Base-by-base conservation (phyloP, 176 grass and related monocot genomes). In the Oropetium thomaeum region DNA sequence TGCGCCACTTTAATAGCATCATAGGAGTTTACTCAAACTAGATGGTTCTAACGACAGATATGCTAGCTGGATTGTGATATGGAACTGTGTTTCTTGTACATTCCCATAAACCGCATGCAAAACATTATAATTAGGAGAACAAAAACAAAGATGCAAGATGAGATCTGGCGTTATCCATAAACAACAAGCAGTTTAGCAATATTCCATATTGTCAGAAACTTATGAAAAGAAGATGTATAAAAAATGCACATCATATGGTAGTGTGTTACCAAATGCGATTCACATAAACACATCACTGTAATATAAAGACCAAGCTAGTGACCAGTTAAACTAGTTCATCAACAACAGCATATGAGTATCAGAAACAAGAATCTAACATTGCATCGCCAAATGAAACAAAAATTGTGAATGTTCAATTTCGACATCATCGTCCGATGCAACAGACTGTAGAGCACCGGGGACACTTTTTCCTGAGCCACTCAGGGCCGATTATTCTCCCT, bases 401-500 rank as follows among this genome's bases (percentile, higher is more conserved):
- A 44, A 78, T 61, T 53, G 73, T 78, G 7, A 82, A 67, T 51
- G 39, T 72, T 78, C 17, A 48, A 73, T 82, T 78, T 72, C 42
- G 47, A 53, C 68, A 87, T 44, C 42, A 74, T 67, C 22, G 7
- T 42, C 60, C 2, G 19, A 49, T 10, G 12, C 15, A 0, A 30
- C 40, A 66, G 15, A 78, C 1, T 8, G 27, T 1, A 4, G 68
- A 79, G 68, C 7, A 73, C 39, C 79, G 78, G 67, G 49, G 25
- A 78, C 30, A 63, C 78, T 86, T 81, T 81, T 63, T 81, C 58
- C 71, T 55, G 73, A 59, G 70, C 67, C 61, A 82, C 67, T 72
- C 74, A 33, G 47, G 74, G 45, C 55, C 2, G 49, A 69, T 87
- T 87, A 87, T 87, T 87, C 43, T 62, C 63, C 51, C 32, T 38